A percentile compares a stretch with the other conserved stretches of the same genome.
phyloP scores from a whole-genome alignment of 2,329 filamentous ascomycete species.

The Ceratocystiopsis brevicomis region DNA sequence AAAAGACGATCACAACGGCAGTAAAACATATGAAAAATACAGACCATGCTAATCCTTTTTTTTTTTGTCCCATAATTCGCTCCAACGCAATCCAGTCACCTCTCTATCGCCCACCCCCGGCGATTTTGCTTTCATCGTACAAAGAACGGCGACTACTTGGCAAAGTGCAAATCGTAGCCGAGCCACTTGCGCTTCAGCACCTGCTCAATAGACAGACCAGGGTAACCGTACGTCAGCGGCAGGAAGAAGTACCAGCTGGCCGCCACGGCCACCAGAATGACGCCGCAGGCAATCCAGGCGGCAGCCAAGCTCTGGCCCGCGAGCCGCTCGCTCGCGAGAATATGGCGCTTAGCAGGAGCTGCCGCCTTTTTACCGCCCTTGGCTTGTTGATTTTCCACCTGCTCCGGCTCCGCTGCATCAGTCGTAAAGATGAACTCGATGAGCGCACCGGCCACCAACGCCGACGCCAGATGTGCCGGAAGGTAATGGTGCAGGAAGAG shows the following conservation, averaged over 20 bases:
- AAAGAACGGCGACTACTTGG: slow-evolving; percentile 41
- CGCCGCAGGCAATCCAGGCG: slow-evolving; percentile 59
- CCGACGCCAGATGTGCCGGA: slow-evolving; percentile 79
- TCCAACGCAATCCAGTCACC: too few relatives aligned
- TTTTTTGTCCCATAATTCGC: too few relatives aligned
- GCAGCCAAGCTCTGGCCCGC: slow-evolving; percentile 57
- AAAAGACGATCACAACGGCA: too few relatives aligned
- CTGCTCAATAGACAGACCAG: slow-evolving; percentile 61
- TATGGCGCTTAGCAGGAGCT: slow-evolving; percentile 32
- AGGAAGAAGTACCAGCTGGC: slow-evolving; percentile 86
- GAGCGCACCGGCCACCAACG: slow-evolving; percentile 74
- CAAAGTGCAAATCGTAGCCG: slow-evolving; percentile 94
- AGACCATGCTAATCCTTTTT: too few relatives aligned
- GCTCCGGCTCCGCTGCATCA: slow-evolving; percentile 45
- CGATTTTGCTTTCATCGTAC: too few relatives aligned
- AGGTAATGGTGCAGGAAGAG: slow-evolving; percentile 97
- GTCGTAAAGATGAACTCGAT: slow-evolving; percentile 93
- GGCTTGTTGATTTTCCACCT: slow-evolving; percentile 24
- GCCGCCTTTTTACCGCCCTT: slow-evolving; percentile 28
- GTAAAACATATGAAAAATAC: too few relatives aligned
- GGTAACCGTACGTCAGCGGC: slow-evolving; percentile 86
- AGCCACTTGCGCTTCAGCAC: slow-evolving; percentile 84
- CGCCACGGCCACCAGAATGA: slow-evolving; percentile 48
- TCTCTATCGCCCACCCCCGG: too few relatives aligned
- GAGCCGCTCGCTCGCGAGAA: slow-evolving; percentile 67